Evolutionary conservation across 2,329 filamentous ascomycete genomes (phyloP), one percentile per base, ranked within the genome.

Genomic region (Fusarium mundagurra): DNA sequence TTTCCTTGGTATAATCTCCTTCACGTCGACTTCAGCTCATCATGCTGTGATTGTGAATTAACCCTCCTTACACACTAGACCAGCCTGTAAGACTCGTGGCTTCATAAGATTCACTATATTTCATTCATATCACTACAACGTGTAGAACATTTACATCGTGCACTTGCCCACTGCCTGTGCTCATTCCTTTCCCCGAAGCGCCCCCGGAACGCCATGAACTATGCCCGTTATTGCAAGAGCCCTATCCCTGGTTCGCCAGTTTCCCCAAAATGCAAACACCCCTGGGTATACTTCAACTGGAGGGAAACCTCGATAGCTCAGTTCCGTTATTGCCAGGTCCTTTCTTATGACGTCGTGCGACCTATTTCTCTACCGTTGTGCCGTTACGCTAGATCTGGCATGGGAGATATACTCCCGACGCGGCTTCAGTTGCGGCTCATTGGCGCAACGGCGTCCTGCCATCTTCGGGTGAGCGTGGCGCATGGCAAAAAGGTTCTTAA

Each of bases 141-240:
- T 67, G 53, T 55, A 41, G 31, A 64, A 57, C 61, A 61, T 75
- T 65, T 47, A 50, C 47, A 66, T 66, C 59, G 39, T 68, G 78
- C 75, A 78, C 76, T 78, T 78, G 77, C 77, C 77, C 57, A 78
- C 77, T 78, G 77, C 77, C 77, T 78, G 76, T 78, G 77, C 76
- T 50, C 55, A 66, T 67, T 61, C 47, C 47, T 43, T 54, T 51
- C 47, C 61, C 61, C 41, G 50, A 63, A 29, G 45, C 61, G 38
- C 38, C 53, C 27, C 77, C 68, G 57, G 68, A 79, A 79, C 77
- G 77, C 77, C 77, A 51, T 77, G 68, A 77, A 68, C 57, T 63
- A 77, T 79, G 75, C 66, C 69, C 60, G 47, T 71, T 50, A 66
- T 68, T 67, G 71, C 59, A 70, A 69, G 65, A 71, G 53, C 64